Evolutionary conservation across 257 asterid species (phyloP), one percentile per base, ranked within the genome.

Genomic region (Solanum sejunctum): DNA sequence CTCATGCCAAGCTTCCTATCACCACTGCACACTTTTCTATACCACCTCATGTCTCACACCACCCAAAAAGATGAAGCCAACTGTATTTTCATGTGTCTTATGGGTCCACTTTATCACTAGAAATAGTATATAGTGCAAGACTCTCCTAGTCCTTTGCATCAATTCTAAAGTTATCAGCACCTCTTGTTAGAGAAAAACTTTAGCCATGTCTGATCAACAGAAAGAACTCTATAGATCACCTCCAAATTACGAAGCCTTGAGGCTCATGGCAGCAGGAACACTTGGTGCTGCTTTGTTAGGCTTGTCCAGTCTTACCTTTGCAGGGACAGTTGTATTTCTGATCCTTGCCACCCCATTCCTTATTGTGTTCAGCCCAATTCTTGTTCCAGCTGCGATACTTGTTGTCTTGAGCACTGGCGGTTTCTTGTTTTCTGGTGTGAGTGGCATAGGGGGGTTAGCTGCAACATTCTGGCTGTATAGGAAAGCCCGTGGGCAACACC

Each of bases 241-340:
- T 66, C 81, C 85, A 80, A 13, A 12, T 41, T 85, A 72, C 12
- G 85, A 70, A 45, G 81, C 56, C 54, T 8, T 77, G 45, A 86
- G 84, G 86, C 52, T 91, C 86, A 26, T 86, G 82, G 84, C 69
- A 2, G 90, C 88, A 21, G 84, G 88, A 23, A 41, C 86, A 28
- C 60, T 88, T 32, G 93, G 90, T 57, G 89, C 85, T 85, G 86
- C 84, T 67, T 85, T 89, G 84, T 86, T 89, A 10, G 90, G 82
- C 69, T 64, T 89, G 64, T 90, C 92, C 18, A 89, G 87, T n/a
- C 12, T 88, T 51, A 91, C 87, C 83, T 83, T 88, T 56, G 84
- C 89, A n/a, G 88, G 86, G 49, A 85, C 90, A 21, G 84, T 88
- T 57, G 61, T 91, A 56, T 86, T 85, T 72, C 32, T 91, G 85